Evolutionary conservation across 257 asterid species (phyloP), one percentile per base, ranked within the genome.

Genomic region (Schizonepeta tenuifolia): DNA sequence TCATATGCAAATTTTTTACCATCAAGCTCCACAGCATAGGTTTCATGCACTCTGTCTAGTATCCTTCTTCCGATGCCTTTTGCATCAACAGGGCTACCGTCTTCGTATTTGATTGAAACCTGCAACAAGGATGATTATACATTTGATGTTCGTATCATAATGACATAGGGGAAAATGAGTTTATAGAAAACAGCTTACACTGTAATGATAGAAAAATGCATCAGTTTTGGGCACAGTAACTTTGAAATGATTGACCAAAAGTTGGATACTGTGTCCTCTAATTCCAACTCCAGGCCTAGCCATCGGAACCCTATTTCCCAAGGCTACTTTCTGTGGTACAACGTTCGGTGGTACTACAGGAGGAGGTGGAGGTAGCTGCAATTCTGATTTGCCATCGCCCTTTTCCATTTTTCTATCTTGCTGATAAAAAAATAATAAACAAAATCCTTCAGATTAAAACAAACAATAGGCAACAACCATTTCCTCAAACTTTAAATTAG

Each of bases 81-180:
- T 0, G 88, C 89, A 11, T 90, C 96, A 4, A 76, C 87, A 0
- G 88, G 80, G 10, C 26, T 79, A 15, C 83, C 94, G 44, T 90
- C 96, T 60, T 90, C 93, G 9, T 87, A 90, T 12, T 47, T 70
- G 14, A 90, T 49, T 3, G 92, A 8, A 18, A 90, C 96, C 97
- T 90, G 14, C 72, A 75, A 51, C 13, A 51, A 56, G 5, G 13
- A 73, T 7, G 57, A 63, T 7, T 22, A 9, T 15, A 63, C 2
- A 15, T 21, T 6, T 36, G 9, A 38, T 9, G 17, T 17, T 51
- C 13, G 53, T 60, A 18, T 18, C 8, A 28, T 10, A 3, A 41
- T 20, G 7, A 64, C 2, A 18, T 13, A 33, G 47, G 17, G 44
- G 10, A 31, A 28, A n/a, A 9, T 9, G 24, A 44, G 55, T 13